Base-by-base conservation (phyloP, 305 asterid genomes). In the Solanum aculeatissimum region DNA sequence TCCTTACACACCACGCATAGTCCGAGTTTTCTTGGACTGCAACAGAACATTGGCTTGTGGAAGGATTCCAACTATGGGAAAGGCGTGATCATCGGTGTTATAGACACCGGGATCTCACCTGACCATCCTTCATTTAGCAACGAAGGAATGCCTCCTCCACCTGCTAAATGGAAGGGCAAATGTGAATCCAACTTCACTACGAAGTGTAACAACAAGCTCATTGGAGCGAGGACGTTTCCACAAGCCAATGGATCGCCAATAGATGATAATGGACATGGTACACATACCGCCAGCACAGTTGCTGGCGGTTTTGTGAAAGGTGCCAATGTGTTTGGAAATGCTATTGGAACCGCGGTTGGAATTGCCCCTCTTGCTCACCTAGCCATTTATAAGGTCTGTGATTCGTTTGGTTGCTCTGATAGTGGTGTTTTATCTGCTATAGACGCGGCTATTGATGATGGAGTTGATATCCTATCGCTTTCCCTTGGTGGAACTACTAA, bases 341-440 rank as follows among this genome's bases (percentile, higher is more conserved):
- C 92, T 5, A 87, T 87, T 18, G 92, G 93, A 11, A 88, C 92
- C 3, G 93, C 95, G 0, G 87, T 35, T 2, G 95, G 95, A 14
- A 87, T 92, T 75, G 95, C 93, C 19, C 95, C 95, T 3, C 89
- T 88, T 0, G 91, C 95, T 8, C 90, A 91, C 47, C 55, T 92
- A 9, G 91, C 93, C 9, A 90, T 92, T 80, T 92, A 92, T 63
- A 91, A 85, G 65, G 93, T 90, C 12, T 90, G 92, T 0, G 47
- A 86, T 2, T 35, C 2, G 3, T 71, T 16, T 0, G 89, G 88
- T 3, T 90, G 92, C 29, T 15, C 55, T 14, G 92, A 87, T 14
- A 84, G 84, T 1, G 93, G 85, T 75, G 86, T 91, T 70, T 35
- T 92, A 58, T 93, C 92, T 2, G 93, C 90, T 6, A 87, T 90